A percentile compares a stretch with the other conserved stretches of the same genome.
These are phyloP conservation scores for Orbilia blumenaviensis DNA, from an alignment of 2,329 filamentous ascomycete species.

Conservation along the genomic window DNA sequence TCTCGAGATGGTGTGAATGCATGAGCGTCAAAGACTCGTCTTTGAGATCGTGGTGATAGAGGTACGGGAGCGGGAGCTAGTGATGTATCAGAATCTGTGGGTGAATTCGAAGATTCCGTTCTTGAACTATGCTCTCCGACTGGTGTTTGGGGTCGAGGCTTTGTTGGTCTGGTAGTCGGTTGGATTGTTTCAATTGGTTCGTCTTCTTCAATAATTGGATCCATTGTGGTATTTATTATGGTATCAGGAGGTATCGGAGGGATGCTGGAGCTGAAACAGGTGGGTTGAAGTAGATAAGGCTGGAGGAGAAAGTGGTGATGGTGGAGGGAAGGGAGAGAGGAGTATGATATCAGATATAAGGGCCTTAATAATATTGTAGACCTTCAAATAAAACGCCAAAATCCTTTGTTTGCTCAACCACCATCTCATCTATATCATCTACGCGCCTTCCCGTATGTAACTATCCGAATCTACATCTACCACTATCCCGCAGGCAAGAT, in stretches of 20 bases:
- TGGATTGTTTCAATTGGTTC: neutral
- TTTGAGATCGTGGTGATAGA: neutral
- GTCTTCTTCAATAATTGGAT: conserved; percentile 29
- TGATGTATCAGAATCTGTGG: neutral
- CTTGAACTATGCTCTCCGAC: conserved; percentile 1
- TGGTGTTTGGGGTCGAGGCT: neutral
- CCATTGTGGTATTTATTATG: conserved; percentile 10
- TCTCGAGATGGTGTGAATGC: conserved; percentile 33
- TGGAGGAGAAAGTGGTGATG: neutral
- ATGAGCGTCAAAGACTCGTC: conserved; percentile 29
- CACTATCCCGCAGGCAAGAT: neutral
- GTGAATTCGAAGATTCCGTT: neutral
- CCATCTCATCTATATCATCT: neutral
- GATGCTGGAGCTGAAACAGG: neutral
- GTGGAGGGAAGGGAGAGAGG: too few relatives aligned
- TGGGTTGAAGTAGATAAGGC: neutral
- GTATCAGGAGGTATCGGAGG: neutral
- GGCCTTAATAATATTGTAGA: neutral
- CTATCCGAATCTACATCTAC: neutral
- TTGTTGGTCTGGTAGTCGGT: neutral
- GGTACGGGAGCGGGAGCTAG: neutral
- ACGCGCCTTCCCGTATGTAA: neutral
- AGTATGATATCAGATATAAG: neutral
- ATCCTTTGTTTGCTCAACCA: neutral
- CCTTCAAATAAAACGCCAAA: neutral